Evolutionary conservation across 208 protist genomes (phyloP), one percentile per base, ranked within the genome.

Genomic region (Crithidia acanthocephali): DNA sequence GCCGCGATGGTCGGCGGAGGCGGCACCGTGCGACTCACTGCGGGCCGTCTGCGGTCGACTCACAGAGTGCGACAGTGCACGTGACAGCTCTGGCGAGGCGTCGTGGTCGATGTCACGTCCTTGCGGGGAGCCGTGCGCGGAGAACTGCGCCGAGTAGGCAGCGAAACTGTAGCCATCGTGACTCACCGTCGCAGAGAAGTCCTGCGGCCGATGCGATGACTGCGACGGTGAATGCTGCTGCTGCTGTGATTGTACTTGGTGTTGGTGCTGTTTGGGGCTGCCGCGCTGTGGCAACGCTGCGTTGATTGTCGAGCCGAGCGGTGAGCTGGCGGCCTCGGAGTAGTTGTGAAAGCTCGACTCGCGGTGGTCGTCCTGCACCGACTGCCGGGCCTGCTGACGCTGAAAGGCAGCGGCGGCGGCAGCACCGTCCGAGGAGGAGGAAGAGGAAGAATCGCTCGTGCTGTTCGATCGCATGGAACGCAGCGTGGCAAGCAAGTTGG

Each of bases 281-380:
- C 25, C 25, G 4, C 37, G 52, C 28, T 16, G 6, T 16, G 33
- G 52, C 55, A 59, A 44, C 18, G 55, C 20, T 15, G 32, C 32
- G 20, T 42, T 59, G 47, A 30, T 37, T 30, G 45, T 60, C 40
- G 64, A 52, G 32, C 8, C 37, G 30, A 25, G 63, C 7, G 40
- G 35, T 18, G 72, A 77, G 44, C 37, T 48, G 11, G 33, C 30
- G 16, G 47, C 13, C 18, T 71, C 72, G 7, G 63, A 69, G 70
- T 69, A 70, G 47, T 65, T 57, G 70, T 76, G 70, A 27, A 76
- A 76, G 45, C 70, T 76, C 16, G 70, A 76, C 16, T 76, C 70
- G 8, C 53, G 70, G 32, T 68, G 51, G 45, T 63, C 30, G 25
- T 58, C 51, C 25, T 55, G 15, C 1, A 28, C 22, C 11, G 60